These are phyloP conservation scores for Zygosaccharomyces pseudobailii DNA, from an alignment of 1,139 yeast species.

Conservation along the genomic window DNA sequence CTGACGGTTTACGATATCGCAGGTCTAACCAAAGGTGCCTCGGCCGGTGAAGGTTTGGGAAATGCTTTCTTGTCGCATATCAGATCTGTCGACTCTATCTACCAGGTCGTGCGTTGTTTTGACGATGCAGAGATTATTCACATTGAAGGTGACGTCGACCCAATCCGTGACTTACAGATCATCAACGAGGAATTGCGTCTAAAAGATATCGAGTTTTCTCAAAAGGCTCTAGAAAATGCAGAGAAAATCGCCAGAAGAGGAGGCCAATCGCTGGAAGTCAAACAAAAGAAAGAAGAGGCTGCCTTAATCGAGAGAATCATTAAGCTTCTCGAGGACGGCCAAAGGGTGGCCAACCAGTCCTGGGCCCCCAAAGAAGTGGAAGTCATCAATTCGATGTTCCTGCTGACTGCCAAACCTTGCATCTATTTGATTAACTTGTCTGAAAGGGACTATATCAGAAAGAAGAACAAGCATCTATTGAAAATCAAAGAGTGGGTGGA, in stretches of 20 bases:
- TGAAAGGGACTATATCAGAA: slow-evolving; percentile 91
- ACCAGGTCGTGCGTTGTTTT: slow-evolving; percentile 96
- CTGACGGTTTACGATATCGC: slow-evolving; percentile 96
- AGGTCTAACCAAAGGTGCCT: slow-evolving; percentile 96
- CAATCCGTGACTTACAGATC: slow-evolving; percentile 90
- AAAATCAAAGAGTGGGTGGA: slow-evolving; percentile 98
- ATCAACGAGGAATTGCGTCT: slow-evolving; percentile 88
- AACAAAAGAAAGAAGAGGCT: slow-evolving; percentile 91
- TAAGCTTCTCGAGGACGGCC: slow-evolving; percentile 70
- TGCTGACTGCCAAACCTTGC: slow-evolving; percentile 93
- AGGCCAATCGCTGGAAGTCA: slow-evolving; percentile 92
- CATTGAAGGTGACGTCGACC: slow-evolving; percentile 96
- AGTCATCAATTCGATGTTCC: slow-evolving; percentile 77
- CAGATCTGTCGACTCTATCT: slow-evolving; percentile 96
- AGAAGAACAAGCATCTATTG: slow-evolving; percentile 92
- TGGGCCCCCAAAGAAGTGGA: slow-evolving; percentile 94
- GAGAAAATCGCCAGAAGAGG: slow-evolving; percentile 88
- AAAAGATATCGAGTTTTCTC: slow-evolving; percentile 93
- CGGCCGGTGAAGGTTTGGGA: slow-evolving; percentile 97
- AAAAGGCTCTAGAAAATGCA: slow-evolving; percentile 82
- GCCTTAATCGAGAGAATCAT: slow-evolving; percentile 74
- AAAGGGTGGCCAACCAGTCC: slow-evolving; percentile 83
- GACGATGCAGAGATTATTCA: slow-evolving; percentile 98
- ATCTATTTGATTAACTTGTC: slow-evolving; percentile 91
- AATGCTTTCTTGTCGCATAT: slow-evolving; percentile 96